These are phyloP conservation scores for Neobulgaria alba DNA, from an alignment of 2,329 filamentous ascomycete genomes.

Conservation along the genomic window DNA sequence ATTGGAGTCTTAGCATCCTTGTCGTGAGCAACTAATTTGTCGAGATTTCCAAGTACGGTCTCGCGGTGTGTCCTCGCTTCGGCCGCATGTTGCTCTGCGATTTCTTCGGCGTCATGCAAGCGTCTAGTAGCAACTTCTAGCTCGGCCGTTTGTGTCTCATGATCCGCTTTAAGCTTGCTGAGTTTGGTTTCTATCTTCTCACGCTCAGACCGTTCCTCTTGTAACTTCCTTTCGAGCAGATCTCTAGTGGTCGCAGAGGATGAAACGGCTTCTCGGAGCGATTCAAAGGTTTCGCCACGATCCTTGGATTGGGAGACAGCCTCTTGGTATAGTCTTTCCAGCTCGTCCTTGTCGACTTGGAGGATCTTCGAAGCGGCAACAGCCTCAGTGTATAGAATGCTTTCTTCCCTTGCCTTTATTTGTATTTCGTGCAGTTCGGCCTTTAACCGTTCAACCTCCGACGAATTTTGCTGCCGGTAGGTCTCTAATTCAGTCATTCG, in stretches of 20 bases:
- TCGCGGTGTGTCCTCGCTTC: conserved; percentile 81
- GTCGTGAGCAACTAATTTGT: conserved; percentile 56
- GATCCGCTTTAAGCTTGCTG: conserved; percentile 67
- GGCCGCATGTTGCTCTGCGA: conserved; percentile 77
- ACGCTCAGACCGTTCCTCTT: conserved; percentile 70
- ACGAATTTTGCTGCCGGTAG: conserved; percentile 73
- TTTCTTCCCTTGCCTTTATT: conserved; percentile 70
- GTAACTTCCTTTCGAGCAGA: conserved; percentile 70
- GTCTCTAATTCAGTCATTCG: conserved; percentile 76
- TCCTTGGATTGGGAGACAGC: conserved; percentile 58
- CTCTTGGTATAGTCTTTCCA: conserved; percentile 60
- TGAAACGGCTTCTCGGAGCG: conserved; percentile 67
- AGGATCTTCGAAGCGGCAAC: conserved; percentile 65
- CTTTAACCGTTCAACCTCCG: conserved; percentile 78
- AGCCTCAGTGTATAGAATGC: conserved; percentile 68
- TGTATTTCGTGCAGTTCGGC: conserved; percentile 77
- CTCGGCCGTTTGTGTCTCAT: conserved; percentile 72
- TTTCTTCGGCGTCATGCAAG: conserved; percentile 75
- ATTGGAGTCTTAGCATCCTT: conserved; percentile 38
- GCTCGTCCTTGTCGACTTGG: conserved; percentile 77
- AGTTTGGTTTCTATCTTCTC: conserved; percentile 72
- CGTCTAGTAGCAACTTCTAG: conserved; percentile 66
- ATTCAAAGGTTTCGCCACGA: conserved; percentile 61
- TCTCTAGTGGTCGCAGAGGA: conserved; percentile 71
- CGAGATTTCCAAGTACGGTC: conserved; percentile 74